phyloP scores from a whole-genome alignment of 441 rosid species.

The Breynia disticha region DNA sequence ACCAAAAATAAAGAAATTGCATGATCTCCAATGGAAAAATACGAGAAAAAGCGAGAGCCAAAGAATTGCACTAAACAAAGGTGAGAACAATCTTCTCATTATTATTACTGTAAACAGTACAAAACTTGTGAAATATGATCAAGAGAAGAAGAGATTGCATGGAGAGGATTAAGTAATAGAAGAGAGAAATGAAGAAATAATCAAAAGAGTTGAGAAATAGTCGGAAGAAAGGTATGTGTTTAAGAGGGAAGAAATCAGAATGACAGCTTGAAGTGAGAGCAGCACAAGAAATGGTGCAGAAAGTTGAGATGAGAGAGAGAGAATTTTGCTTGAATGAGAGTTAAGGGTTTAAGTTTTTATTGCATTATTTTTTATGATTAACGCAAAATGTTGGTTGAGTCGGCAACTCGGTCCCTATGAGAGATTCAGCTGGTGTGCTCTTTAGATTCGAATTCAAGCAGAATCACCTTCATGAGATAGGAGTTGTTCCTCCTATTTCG shows the following conservation, averaged over 20 bases:
- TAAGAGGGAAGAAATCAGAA: not conserved
- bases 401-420: no score
- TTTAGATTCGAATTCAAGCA: no score
- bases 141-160: not conserved
- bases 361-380: not conserved
- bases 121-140: conserved; percentile 12
- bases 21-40: conserved; percentile 6
- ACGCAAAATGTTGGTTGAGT: no score
- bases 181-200: not conserved
- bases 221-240: no score
- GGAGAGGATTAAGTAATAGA: not conserved
- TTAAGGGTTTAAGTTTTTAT: not conserved
- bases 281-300: conserved; percentile 12
- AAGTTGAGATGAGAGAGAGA: not conserved
- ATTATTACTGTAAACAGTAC: conserved; percentile 10
- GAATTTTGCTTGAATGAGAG: not conserved
- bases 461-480: no score
- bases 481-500: no score
- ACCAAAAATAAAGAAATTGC: conserved; percentile 2
- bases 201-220: conserved; percentile 1
- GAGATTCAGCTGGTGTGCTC: no score
- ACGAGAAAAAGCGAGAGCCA: conserved; percentile 17
- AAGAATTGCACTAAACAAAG: conserved; percentile 9
- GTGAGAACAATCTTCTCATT: not conserved
- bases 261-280: not conserved